Conservation (phyloP, 768 basidiomycete genomes). For the Albatrellus ellisii region DNA sequence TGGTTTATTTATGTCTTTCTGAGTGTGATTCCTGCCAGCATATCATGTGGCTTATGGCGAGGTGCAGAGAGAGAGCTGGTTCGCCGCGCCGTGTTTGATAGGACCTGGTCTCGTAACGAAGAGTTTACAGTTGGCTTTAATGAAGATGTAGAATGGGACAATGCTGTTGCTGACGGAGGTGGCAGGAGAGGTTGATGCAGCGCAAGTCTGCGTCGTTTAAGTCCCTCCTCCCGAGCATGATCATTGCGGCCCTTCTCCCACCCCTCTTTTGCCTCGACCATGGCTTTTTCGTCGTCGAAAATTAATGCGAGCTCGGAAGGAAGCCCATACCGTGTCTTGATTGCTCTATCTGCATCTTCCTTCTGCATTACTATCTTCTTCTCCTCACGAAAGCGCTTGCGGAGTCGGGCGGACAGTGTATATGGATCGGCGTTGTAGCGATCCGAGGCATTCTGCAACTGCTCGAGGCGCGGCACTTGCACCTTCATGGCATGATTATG, state of each 20-base stretch:
- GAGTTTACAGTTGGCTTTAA: background rate
- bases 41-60: constrained; percentile 1
- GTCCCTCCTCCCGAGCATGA: constrained; percentile 26
- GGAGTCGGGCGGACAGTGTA: constrained; percentile 52
- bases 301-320: constrained; percentile 54
- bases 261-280: constrained; percentile 45
- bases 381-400: constrained; percentile 75
- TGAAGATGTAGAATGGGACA: constrained; percentile 4
- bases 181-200: constrained; percentile 8
- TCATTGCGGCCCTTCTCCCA: constrained; percentile 45
- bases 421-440: constrained; percentile 84
- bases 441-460: constrained; percentile 64
- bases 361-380: constrained; percentile 72
- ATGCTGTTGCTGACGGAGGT: background rate
- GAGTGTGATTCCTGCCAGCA: constrained; percentile 5
- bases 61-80: background rate
- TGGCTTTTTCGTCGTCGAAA: constrained; percentile 47
- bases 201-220: constrained; percentile 33
- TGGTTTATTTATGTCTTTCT: constrained; percentile 5
- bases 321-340: constrained; percentile 69
- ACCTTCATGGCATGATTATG: constrained; percentile 62
- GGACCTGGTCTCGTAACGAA: constrained; percentile 8
- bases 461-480: constrained; percentile 69
- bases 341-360: constrained; percentile 49
- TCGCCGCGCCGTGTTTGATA: constrained; percentile 11